A percentile compares a stretch with the other conserved stretches of the same genome.
Evolutionary conservation across 139 green algal genomes (phyloP).

Genomic region (Coelastrella sp.): DNA sequence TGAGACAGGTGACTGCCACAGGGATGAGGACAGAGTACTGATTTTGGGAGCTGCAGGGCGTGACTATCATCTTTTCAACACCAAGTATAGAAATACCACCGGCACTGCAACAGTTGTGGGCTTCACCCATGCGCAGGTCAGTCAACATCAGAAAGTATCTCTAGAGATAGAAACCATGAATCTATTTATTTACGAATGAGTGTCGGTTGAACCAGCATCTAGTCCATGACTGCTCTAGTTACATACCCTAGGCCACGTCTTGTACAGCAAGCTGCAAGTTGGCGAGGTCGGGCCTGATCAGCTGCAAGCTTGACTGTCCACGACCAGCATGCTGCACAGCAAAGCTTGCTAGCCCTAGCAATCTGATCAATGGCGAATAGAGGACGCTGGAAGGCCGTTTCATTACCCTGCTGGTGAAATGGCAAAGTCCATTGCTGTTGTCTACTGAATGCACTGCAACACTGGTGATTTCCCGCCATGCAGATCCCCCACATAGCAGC

Average conservation of each 20-base stretch:
- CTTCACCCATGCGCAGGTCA: conserved; percentile 63
- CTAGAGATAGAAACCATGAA: not conserved
- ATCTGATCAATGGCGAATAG: too few relatives aligned
- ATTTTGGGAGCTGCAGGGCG: conserved; percentile 39
- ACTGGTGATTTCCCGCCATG: not conserved
- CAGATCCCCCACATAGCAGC: conserved; percentile 60
- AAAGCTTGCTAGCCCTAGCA: too few relatives aligned
- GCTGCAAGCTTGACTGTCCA: too few relatives aligned
- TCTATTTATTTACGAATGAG: not conserved
- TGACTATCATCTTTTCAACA: conserved; percentile 65
- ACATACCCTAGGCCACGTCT: too few relatives aligned
- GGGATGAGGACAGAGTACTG: not conserved
- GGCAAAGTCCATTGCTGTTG: too few relatives aligned
- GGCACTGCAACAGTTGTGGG: conserved; percentile 34
- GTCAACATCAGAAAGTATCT: not conserved
- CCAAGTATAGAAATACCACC: conserved; percentile 35
- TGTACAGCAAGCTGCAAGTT: too few relatives aligned
- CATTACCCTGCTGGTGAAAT: too few relatives aligned
- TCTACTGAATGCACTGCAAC: too few relatives aligned
- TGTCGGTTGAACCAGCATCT: not conserved
- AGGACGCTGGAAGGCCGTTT: too few relatives aligned
- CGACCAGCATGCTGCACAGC: too few relatives aligned
- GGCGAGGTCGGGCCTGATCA: too few relatives aligned
- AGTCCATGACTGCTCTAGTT: too few relatives aligned
- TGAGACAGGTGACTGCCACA: not conserved